phyloP scores from a whole-genome alignment of 805 yeast genomes.

The Lipomyces japonicus region DNA sequence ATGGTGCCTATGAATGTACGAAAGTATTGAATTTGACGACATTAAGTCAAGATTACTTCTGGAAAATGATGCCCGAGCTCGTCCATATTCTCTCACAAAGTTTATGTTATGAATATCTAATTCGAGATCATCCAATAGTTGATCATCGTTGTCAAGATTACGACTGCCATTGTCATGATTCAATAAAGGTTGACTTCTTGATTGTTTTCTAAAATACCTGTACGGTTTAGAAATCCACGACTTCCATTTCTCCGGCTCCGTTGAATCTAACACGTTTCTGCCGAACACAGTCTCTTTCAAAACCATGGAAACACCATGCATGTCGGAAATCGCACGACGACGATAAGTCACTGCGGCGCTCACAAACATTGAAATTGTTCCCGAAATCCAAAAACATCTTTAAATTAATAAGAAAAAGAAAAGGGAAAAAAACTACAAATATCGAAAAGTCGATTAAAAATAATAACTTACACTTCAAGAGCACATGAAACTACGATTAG shows the following conservation, averaged over 20 bases:
- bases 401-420: not conserved
- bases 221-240: not conserved
- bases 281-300: not conserved
- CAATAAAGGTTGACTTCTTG: not conserved
- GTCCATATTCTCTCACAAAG: not conserved
- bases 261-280: not conserved
- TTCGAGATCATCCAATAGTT: not conserved
- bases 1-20: not conserved
- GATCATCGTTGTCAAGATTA: not conserved
- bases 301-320: conserved; percentile 1
- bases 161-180: not conserved
- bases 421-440: not conserved
- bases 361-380: conserved; percentile 20
- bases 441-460: no score
- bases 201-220: not conserved
- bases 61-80: no score
- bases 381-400: conserved; percentile 18
- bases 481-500: conserved; percentile 18
- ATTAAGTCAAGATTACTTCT: no score
- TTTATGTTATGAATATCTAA: not conserved
- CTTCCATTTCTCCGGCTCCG: not conserved
- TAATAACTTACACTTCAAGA: conserved; percentile 11
- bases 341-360: conserved; percentile 20
- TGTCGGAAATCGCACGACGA: conserved; percentile 6
- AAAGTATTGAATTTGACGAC: not conserved